These are phyloP conservation scores for Eragrostis tef DNA, from an alignment of 202 grass and related monocot species.

Conservation along the genomic window DNA sequence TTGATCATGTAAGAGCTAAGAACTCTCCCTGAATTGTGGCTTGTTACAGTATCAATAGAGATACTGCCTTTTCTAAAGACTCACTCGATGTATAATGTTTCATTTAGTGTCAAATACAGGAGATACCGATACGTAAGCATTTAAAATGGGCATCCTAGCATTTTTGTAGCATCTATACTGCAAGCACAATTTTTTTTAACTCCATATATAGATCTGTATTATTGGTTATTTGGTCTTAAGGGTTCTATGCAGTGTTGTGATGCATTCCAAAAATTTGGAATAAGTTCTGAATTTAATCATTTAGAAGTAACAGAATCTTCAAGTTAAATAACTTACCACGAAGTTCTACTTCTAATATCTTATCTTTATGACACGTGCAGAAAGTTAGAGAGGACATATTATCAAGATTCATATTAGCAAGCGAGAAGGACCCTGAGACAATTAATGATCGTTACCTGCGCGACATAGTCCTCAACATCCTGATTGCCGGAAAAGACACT, in stretches of 20 bases:
- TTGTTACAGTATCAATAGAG: too few relatives aligned
- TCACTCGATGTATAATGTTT: too few relatives aligned
- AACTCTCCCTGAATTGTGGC: neutral
- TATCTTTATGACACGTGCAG: slow-evolving; percentile 38
- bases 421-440: slow-evolving; percentile 44
- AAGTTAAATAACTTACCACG: neutral
- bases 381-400: slow-evolving; percentile 57
- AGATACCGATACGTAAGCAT: too few relatives aligned
- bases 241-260: neutral
- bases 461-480: slow-evolving; percentile 65
- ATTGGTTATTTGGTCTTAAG: neutral
- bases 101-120: too few relatives aligned
- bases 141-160: too few relatives aligned
- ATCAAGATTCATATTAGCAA: slow-evolving; percentile 66
- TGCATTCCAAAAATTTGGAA: slow-evolving; percentile 7
- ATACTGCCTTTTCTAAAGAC: too few relatives aligned
- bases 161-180: too few relatives aligned
- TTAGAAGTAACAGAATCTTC: too few relatives aligned
- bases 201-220: neutral
- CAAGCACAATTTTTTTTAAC: too few relatives aligned
- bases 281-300: neutral
- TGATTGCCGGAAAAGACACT: slow-evolving; percentile 70
- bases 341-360: neutral
- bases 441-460: slow-evolving; percentile 58
- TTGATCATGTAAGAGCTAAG: slow-evolving; percentile 52